Evolutionary conservation across 495 filamentous ascomycete genomes (phyloP), one percentile per base, ranked within the genome.

Genomic region (Lasiosphaeria hispida): DNA sequence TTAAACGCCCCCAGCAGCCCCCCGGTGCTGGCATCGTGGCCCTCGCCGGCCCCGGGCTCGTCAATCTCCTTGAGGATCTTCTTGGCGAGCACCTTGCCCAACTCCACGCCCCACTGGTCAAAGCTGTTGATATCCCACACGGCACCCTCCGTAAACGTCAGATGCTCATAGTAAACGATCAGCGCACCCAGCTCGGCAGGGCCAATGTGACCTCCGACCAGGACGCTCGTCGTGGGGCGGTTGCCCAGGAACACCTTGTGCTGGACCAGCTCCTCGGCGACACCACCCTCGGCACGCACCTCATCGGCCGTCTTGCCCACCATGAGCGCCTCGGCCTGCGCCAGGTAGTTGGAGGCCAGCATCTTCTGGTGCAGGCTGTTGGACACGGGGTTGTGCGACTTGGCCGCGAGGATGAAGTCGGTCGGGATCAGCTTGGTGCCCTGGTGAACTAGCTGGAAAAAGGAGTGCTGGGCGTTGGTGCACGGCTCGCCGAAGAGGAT

Each of bases 201-300:
- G 10, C 95, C 97, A 68, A 98, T 97, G 76, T 92, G 90, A 55
- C 67, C 77, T 60, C 96, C 84, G 7, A 93, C 92, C 10, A 98
- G 83, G 61, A 98, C 94, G 60, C 87, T 92, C 45, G 94, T 98
- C 0, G 94, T 98, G 10, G 94, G 94, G 36, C 94, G 84, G 83
- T 98, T 97, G 61, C 94, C 94, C 30, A 96, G 80, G 89, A 98
- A 98, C 18, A 93, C 92, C 85, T 97, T 98, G 86, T 98, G 94
- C n/a, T 91, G 84, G 37, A 96, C 86, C 17, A 98, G 81, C 55
- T 89, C 79, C 53, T 92, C 87, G 17, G 91, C 80, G 2, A 91
- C 89, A 51, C 44, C 48, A 53, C 89, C 89, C 75, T 98, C 94
- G 35, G 88, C 84, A 74, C 90, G 87, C 61, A 98, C 91, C 75